Evolutionary conservation across 306 rosid species (phyloP), one percentile per base, ranked within the genome.

Genomic region (Citrullus mucosospermus): DNA sequence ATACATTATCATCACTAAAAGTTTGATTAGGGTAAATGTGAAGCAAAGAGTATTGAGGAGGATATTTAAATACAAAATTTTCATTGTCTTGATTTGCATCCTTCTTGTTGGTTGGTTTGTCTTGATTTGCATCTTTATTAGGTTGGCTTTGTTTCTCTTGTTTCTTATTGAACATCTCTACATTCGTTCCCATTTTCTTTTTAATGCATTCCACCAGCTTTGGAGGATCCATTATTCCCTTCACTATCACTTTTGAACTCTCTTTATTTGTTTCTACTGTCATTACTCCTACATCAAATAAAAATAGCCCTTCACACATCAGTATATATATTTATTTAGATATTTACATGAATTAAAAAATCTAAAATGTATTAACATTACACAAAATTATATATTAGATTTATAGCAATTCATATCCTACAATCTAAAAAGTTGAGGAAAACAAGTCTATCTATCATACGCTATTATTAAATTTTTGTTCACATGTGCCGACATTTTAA

Each of bases 1-100:
- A 79, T 5, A 85, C 92, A 22, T 95, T 89, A 55, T 95, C 97
- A 78, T 95, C 99, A n/a, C 82, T 87, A 36, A 92, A 91, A 16
- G 50, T 85, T 62, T 91, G 92, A 71, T 20, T 10, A 6, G 88
- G 91, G 78, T 85, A 87, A 51, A 80, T 32, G 72, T 84, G 76
- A 12, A 82, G 85, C 13, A 84, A 46, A 28, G 91, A 80, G 66
- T 86, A 90, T n/a, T 90, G 92, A 58, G 92, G 85, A 81, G 91
- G 89, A 80, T 82, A 87, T n/a, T 83, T 69, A 17, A 78, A 88
- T 15, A 53, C 8, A 6, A 59, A 34, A 7, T 28, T 2, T 4
- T 43, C 66, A 3, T 25, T 36, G 16, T 77, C 54, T 53, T 61
- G 48, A 18, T n/a, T 25, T n/a, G 12, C 18, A 43, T 70, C 76